Conservation (phyloP, 441 rosid genomes). For the Erodium texanum region DNA sequence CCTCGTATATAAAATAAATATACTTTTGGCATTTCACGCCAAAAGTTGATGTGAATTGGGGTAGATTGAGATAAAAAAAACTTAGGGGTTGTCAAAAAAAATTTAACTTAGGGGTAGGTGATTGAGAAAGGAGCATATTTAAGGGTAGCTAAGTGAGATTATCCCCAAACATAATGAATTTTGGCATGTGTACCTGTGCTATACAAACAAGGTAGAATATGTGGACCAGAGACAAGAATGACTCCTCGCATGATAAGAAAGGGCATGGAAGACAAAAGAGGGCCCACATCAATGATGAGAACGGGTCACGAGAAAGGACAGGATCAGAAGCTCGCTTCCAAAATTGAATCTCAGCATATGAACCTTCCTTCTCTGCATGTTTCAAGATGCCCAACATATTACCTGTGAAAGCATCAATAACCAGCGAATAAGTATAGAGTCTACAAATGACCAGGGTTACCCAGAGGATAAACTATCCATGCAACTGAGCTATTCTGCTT, state of each 20-base stretch:
- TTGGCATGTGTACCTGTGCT: slow-evolving; percentile 58
- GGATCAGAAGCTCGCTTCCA: slow-evolving; percentile 87
- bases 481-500: not conserved
- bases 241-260: slow-evolving; percentile 69
- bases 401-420: slow-evolving; percentile 34
- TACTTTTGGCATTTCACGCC: not conserved
- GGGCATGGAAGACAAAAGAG: slow-evolving; percentile 91
- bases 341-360: slow-evolving; percentile 50
- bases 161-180: slow-evolving; percentile 3
- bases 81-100: too few species aligned
- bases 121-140: too few species aligned
- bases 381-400: slow-evolving; percentile 37
- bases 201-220: slow-evolving; percentile 66
- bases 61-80: too few species aligned
- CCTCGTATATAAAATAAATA: not conserved
- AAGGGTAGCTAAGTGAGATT: too few species aligned
- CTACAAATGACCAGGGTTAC: not conserved
- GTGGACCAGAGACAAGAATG: slow-evolving; percentile 78
- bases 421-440: slow-evolving; percentile 1
- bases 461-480: not conserved
- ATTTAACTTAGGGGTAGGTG: too few species aligned
- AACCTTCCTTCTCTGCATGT: slow-evolving; percentile 34
- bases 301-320: slow-evolving; percentile 79
- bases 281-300: slow-evolving; percentile 97
- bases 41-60: too few species aligned